These are phyloP conservation scores for Mucor sp. DNA, from an alignment of 371 early-diverging fungal genomes.

Conservation along the genomic window DNA sequence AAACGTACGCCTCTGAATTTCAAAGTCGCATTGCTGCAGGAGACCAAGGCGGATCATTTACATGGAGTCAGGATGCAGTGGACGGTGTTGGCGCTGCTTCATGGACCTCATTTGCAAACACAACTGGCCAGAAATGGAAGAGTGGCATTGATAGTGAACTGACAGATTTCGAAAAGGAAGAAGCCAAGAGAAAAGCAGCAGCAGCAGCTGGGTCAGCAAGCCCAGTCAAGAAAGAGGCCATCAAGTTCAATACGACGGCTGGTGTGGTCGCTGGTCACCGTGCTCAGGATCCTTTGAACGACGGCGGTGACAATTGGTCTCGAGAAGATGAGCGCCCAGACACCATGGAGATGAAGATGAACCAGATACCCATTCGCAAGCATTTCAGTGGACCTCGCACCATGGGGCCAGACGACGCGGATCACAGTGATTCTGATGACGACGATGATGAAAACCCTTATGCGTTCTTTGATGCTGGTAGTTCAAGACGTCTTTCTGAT, in stretches of 20 bases:
- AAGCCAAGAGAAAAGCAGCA: neutral
- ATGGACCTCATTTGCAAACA: constrained; percentile 27
- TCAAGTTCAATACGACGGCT: constrained; percentile 6
- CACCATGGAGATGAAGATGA: constrained; percentile 38
- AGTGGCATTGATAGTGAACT: constrained; percentile 20
- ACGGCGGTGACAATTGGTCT: constrained; percentile 20
- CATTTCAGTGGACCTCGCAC: constrained; percentile 25
- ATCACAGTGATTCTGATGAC: neutral
- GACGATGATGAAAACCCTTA: neutral
- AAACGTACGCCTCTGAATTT: constrained; percentile 4
- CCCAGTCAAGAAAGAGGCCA: neutral
- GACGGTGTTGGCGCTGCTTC: constrained; percentile 16
- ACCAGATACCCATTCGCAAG: constrained; percentile 23
- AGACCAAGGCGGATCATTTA: constrained; percentile 27
- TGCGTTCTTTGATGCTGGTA: neutral
- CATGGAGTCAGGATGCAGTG: constrained; percentile 4
- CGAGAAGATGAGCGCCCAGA: constrained; percentile 25
- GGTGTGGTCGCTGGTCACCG: neutral
- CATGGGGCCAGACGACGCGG: constrained; percentile 15
- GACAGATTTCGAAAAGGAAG: neutral
- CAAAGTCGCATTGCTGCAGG: neutral
- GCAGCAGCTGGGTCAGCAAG: neutral
- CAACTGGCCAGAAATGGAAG: constrained; percentile 19
- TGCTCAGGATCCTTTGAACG: neutral
- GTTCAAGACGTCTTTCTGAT: neutral